Evolutionary conservation across 768 basidiomycete genomes (phyloP).

Genomic region (Scleroderma citrinum): DNA sequence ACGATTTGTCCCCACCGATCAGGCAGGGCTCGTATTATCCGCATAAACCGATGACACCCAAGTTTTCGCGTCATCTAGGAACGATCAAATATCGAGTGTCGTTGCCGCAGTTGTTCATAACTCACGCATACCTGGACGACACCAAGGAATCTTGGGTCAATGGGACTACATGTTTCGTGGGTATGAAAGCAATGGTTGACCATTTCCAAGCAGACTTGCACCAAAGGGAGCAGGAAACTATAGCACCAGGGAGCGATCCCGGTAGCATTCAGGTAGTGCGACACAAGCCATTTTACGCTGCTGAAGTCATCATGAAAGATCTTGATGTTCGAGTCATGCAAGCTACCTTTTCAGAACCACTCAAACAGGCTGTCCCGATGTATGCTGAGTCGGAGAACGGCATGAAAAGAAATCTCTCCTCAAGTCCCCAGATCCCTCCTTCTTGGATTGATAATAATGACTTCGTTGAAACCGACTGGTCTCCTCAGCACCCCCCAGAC

Average conservation of each 20-base stretch:
- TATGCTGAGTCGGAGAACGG: constrained; percentile 40
- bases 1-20: constrained; percentile 71
- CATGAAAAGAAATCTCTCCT: constrained; percentile 29
- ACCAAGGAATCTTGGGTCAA: constrained; percentile 73
- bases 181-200: constrained; percentile 78
- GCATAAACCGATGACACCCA: constrained; percentile 65
- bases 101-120: constrained; percentile 72
- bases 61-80: constrained; percentile 82
- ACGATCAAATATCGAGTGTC: constrained; percentile 88
- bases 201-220: constrained; percentile 88
- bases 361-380: constrained; percentile 54
- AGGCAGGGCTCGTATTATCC: constrained; percentile 85
- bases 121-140: constrained; percentile 84
- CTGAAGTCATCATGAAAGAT: constrained; percentile 74
- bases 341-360: constrained; percentile 70
- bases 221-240: constrained; percentile 80
- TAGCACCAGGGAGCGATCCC: constrained; percentile 49
- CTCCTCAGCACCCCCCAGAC: constrained; percentile 44
- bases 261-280: constrained; percentile 54
- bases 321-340: constrained; percentile 72
- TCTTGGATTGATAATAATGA: constrained; percentile 78
- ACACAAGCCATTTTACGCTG: constrained; percentile 84
- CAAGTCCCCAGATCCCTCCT: constrained; percentile 33
- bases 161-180: constrained; percentile 75
- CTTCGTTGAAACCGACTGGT: constrained; percentile 75